Percentiles rank a stretch among this genome's conserved stretches.
Conservation (phyloP, 2,329 filamentous ascomycete genomes). For the Penicillium sp. region DNA sequence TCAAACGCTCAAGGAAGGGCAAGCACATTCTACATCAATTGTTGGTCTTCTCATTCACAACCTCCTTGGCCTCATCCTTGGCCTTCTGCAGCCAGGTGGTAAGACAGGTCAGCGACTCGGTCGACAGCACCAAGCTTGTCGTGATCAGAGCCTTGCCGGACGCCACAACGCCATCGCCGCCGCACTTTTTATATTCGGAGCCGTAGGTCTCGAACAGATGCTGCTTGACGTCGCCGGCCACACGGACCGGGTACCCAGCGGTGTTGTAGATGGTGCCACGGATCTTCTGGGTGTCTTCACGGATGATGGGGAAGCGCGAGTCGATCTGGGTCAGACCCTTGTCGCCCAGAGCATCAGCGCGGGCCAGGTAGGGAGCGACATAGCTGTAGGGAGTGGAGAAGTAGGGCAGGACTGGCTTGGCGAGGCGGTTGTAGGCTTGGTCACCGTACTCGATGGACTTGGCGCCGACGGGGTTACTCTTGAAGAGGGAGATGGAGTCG, state of each 20-base stretch:
- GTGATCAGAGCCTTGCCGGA: slow-evolving; percentile 70
- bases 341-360: slow-evolving; percentile 76
- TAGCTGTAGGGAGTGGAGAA: slow-evolving; percentile 78
- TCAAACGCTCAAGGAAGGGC: slow-evolving; percentile 8
- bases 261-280: slow-evolving; percentile 64
- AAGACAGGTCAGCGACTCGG: slow-evolving; percentile 65
- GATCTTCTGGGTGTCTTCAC: slow-evolving; percentile 73
- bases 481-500: slow-evolving; percentile 76
- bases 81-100: slow-evolving; percentile 61
- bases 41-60: slow-evolving; percentile 52
- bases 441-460: slow-evolving; percentile 77
- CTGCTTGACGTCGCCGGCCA: slow-evolving; percentile 59
- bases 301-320: slow-evolving; percentile 69
- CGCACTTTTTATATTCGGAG: slow-evolving; percentile 51
- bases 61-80: slow-evolving; percentile 63
- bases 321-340: slow-evolving; percentile 71
- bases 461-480: slow-evolving; percentile 78
- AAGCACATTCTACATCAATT: slow-evolving; percentile 18
- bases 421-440: slow-evolving; percentile 73
- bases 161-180: slow-evolving; percentile 62
- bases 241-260: slow-evolving; percentile 63
- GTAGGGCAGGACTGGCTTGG: slow-evolving; percentile 76
- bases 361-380: slow-evolving; percentile 80
- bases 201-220: slow-evolving; percentile 48
- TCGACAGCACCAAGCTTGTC: slow-evolving; percentile 67